phyloP scores from a whole-genome alignment of 2,329 filamentous ascomycete species.

The Fusarium sp. region DNA sequence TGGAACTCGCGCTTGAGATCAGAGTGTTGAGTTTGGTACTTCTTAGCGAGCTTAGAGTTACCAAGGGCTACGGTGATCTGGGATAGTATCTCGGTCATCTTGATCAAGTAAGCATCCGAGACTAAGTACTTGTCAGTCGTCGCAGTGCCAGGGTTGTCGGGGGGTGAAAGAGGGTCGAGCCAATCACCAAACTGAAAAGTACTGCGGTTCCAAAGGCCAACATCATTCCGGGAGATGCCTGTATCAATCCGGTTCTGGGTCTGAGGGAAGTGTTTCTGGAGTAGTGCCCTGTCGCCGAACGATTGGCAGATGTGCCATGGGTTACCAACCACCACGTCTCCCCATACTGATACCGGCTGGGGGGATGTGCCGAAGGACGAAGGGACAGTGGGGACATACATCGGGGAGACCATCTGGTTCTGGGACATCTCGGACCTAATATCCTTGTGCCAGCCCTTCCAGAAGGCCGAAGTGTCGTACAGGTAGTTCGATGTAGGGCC shows the following conservation, averaged over 20 bases:
- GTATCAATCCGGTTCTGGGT: constrained; percentile 33
- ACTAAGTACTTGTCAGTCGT: constrained; percentile 51
- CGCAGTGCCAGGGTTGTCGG: constrained; percentile 47
- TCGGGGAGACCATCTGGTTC: constrained; percentile 1
- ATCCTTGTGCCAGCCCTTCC: constrained; percentile 29
- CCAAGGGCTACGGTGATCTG: constrained; percentile 47
- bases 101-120: constrained; percentile 56
- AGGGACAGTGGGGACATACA: not conserved
- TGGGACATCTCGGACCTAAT: constrained; percentile 28
- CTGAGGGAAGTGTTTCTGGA: not conserved
- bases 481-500: constrained; percentile 60
- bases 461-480: constrained; percentile 60
- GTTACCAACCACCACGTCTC: constrained; percentile 13
- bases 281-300: not conserved
- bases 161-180: constrained; percentile 55
- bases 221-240: constrained; percentile 27
- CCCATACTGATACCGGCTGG: constrained; percentile 12
- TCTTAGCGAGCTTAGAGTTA: constrained; percentile 31
- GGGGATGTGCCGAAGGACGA: too few species aligned
- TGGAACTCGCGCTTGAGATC: constrained; percentile 42
- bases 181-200: constrained; percentile 53
- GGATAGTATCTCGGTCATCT: constrained; percentile 49
- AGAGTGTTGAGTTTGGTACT: constrained; percentile 33
- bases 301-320: constrained; percentile 22
- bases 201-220: constrained; percentile 37